phyloP scores from a whole-genome alignment of 164 flowering plant genomes.

The Annona squamosa region DNA sequence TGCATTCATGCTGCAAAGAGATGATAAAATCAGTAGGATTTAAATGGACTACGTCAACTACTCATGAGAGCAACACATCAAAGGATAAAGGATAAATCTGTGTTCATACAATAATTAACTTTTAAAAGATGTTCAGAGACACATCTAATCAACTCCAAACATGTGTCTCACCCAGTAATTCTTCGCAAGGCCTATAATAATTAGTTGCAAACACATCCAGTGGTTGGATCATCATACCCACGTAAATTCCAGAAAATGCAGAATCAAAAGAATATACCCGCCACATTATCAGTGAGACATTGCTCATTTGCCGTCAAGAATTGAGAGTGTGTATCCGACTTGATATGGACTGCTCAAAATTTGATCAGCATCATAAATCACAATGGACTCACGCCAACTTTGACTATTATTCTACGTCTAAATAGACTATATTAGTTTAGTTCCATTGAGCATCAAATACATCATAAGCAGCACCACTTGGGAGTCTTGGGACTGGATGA shows the following conservation, averaged over 20 bases:
- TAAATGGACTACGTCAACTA: background rate
- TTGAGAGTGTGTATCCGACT: background rate
- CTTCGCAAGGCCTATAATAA: background rate
- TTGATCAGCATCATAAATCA: background rate
- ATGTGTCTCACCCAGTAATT: background rate
- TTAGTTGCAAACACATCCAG: background rate
- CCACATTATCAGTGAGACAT: background rate
- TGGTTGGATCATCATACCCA: too few species aligned
- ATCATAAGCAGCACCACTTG: background rate
- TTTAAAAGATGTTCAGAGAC: background rate
- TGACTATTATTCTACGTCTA: background rate
- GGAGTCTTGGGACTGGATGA: background rate
- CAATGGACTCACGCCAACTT: background rate
- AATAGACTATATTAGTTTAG: background rate
- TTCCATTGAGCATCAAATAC: background rate
- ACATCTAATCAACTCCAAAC: background rate
- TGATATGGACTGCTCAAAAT: background rate
- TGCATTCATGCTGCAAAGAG: conserved; percentile 49
- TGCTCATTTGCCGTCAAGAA: background rate
- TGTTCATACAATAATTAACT: background rate
- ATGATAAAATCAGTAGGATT: background rate
- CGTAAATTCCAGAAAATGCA: too few species aligned
- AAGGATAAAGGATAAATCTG: background rate
- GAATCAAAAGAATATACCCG: background rate
- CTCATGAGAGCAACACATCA: background rate